These are phyloP conservation scores for Pseudogymnoascus sp. DNA, from an alignment of 2,329 filamentous ascomycete genomes.

Conservation along the genomic window DNA sequence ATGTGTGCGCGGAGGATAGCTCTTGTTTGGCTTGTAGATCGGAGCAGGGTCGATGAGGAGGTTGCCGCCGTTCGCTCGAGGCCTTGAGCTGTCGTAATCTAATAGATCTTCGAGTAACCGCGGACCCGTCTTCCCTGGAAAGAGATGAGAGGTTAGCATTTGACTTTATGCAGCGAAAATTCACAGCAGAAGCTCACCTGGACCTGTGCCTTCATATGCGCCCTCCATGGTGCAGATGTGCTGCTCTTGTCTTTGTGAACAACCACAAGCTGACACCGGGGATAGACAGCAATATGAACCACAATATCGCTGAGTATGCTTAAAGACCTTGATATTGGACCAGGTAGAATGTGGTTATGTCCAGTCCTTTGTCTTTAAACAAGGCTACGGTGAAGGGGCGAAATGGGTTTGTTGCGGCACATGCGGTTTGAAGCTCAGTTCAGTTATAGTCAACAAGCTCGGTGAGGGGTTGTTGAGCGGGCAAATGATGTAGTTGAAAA, in stretches of 20 bases:
- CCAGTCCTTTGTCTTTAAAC: neutral
- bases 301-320: neutral
- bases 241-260: conserved; percentile 4
- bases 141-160: conserved; percentile 13
- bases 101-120: conserved; percentile 41
- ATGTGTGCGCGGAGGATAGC: conserved; percentile 27
- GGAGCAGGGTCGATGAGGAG: conserved; percentile 53
- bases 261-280: conserved; percentile 1
- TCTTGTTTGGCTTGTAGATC: conserved; percentile 35
- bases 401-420: neutral
- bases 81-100: conserved; percentile 33
- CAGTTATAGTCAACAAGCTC: neutral
- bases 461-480: neutral
- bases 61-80: conserved; percentile 37
- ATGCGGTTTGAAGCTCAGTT: neutral
- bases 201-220: conserved; percentile 11
- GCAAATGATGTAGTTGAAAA: neutral
- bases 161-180: neutral
- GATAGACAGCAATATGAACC: neutral
- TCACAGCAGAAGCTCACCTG: conserved; percentile 2
- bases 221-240: conserved; percentile 1
- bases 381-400: neutral
- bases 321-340: neutral
- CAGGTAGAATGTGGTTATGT: neutral
- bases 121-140: conserved; percentile 45